Evolutionary conservation across 2,329 filamentous ascomycete genomes (phyloP), one percentile per base, ranked within the genome.

Genomic region (Xylariaceae sp.): DNA sequence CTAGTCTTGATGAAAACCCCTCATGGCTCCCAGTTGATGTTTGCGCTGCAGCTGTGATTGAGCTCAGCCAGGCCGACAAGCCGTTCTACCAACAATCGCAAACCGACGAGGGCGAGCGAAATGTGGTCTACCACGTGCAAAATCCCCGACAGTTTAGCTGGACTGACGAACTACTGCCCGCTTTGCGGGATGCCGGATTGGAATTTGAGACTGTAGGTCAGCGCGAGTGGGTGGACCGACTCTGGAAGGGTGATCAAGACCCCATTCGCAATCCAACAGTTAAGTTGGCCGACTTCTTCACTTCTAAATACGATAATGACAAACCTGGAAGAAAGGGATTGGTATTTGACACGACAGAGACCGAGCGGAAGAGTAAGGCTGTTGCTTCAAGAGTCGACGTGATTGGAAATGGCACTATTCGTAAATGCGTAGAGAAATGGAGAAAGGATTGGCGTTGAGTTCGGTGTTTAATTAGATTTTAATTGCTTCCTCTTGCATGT

Each of bases 111-210:
- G n/a, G n/a, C n/a, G n/a, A n/a, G n/a, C n/a, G n/a, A n/a, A n/a
- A n/a, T n/a, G 61, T 72, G 0, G 72, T 83, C 13, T 81, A 77
- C 53, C 80, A 84, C 52, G 69, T 86, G 7, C 71, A 79, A n/a
- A 83, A 83, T 53, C 74, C 75, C 0, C 66, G 59, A 6, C 66
- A 70, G 0, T 76, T 81, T 58, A 71, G 77, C 24, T 84, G 80
- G 80, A 81, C 77, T 0, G 52, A 70, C 0, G 77, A 83, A 44
- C 66, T 86, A 2, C 72, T 85, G 0, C 81, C 81, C 2, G 73
- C 75, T 3, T 67, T 85, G 6, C 67, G 64, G n/a, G 61, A 66
- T 0, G 72, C 76, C 0, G 78, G 79, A 0, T 62, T 82, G 5
- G 53, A 70, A 13, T 81, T 80, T 41, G 67, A 74, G 15, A 64